A percentile compares a stretch with the other conserved stretches of the same genome.
Conservation (phyloP, 345 rosid genomes). For the Rhizophora mangle region DNA sequence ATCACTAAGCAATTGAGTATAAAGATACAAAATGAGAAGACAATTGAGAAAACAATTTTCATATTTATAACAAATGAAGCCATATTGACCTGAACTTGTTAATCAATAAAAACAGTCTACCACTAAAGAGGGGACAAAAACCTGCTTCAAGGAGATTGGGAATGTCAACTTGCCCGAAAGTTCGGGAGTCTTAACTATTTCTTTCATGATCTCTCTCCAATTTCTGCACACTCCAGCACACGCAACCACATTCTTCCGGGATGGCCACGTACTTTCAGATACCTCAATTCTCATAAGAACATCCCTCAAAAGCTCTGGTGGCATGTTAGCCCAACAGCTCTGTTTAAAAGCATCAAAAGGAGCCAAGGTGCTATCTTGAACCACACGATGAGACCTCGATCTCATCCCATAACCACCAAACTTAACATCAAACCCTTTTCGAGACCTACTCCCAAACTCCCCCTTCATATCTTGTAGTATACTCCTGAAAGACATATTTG, state of each 20-base stretch:
- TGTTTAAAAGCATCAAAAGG: constrained; percentile 64
- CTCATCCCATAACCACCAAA: constrained; percentile 13
- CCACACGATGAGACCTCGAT: constrained; percentile 78
- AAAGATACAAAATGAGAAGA: neutral
- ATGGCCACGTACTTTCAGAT: constrained; percentile 74
- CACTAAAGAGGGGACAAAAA: constrained; percentile 15
- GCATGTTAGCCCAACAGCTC: constrained; percentile 97
- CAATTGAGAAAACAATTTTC: neutral
- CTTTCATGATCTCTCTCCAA: constrained; percentile 90
- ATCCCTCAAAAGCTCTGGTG: constrained; percentile 84
- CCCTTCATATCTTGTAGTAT: constrained; percentile 10
- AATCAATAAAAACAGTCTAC: neutral
- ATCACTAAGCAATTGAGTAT: neutral
- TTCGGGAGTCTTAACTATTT: constrained; percentile 72
- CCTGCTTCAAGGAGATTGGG: constrained; percentile 93
- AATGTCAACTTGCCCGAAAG: constrained; percentile 69
- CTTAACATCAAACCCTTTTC: constrained; percentile 12
- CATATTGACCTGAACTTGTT: neutral
- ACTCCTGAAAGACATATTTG: constrained; percentile 14
- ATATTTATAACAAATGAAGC: neutral
- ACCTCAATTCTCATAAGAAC: constrained; percentile 73
- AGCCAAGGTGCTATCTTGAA: constrained; percentile 55
- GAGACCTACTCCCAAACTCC: constrained; percentile 8
- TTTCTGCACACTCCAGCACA: constrained; percentile 93
- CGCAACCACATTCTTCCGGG: constrained; percentile 69